Evolutionary conservation across 345 rosid genomes (phyloP).

Genomic region (Limnanthes douglasii): DNA sequence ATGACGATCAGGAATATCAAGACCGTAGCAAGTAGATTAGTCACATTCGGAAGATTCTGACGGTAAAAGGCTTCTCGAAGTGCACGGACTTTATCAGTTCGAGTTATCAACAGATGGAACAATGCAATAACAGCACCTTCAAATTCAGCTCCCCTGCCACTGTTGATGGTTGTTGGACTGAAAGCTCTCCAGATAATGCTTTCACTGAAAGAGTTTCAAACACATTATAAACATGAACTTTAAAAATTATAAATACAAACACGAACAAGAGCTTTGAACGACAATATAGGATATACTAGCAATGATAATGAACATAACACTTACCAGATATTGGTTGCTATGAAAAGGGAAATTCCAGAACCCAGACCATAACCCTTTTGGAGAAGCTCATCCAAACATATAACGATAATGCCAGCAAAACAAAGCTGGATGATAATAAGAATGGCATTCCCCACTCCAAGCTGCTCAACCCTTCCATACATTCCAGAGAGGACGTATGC

Average conservation of each 20-base stretch:
- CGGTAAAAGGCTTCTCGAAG: conserved; percentile 61
- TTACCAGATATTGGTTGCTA: conserved; percentile 62
- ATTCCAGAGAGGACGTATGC: conserved; percentile 50
- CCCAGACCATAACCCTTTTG: conserved; percentile 56
- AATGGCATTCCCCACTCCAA: conserved; percentile 49
- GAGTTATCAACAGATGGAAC: conserved; percentile 47
- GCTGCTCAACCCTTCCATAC: conserved; percentile 51
- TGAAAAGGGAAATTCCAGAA: conserved; percentile 59
- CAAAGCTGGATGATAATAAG: conserved; percentile 16
- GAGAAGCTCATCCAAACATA: conserved; percentile 52
- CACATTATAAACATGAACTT: too few relatives aligned
- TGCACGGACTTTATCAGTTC: conserved; percentile 47
- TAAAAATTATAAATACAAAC: too few relatives aligned
- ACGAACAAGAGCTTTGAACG: too few relatives aligned
- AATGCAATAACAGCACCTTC: conserved; percentile 72
- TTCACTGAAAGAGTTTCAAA: conserved; percentile 28
- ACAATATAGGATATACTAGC: too few relatives aligned
- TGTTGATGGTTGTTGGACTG: conserved; percentile 63
- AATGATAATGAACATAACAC: conserved; percentile 3
- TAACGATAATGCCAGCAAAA: conserved; percentile 48
- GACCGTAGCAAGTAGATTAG: conserved; percentile 65
- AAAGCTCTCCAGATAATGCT: conserved; percentile 66
- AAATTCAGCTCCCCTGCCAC: conserved; percentile 62
- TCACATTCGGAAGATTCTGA: conserved; percentile 61
- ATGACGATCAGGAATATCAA: conserved; percentile 42